Conservation (phyloP, 2,329 filamentous ascomycete species). For the Verticillium dahliae region DNA sequence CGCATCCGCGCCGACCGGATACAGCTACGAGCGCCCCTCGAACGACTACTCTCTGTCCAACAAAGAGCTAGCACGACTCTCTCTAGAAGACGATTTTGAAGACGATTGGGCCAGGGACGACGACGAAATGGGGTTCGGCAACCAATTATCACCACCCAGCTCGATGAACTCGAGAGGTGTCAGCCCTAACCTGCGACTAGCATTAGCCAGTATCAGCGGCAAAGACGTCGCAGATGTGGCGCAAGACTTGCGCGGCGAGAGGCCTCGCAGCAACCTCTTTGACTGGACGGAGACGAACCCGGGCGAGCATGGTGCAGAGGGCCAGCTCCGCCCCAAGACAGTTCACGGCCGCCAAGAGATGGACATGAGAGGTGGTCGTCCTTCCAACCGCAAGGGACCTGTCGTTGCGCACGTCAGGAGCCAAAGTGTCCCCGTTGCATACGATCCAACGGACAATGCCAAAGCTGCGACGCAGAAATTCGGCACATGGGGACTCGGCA, state of each 20-base stretch:
- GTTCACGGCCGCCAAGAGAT: conserved; percentile 70
- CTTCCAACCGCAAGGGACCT: conserved; percentile 60
- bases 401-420: conserved; percentile 67
- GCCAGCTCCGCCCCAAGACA: conserved; percentile 60
- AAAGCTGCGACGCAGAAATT: conserved; percentile 61
- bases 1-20: background rate
- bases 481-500: conserved; percentile 75
- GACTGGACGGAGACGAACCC: conserved; percentile 68
- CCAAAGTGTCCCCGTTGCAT: conserved; percentile 71
- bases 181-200: conserved; percentile 46
- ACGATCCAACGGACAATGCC: conserved; percentile 51
- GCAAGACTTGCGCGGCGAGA: conserved; percentile 29
- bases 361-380: conserved; percentile 63
- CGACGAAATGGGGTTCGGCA: conserved; percentile 45
- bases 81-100: conserved; percentile 56
- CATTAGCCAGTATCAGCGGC: conserved; percentile 46
- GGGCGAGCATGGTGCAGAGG: conserved; percentile 54
- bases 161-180: conserved; percentile 47
- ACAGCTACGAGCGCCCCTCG: conserved; percentile 14
- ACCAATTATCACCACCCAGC: conserved; percentile 51
- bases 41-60: conserved; percentile 25
- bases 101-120: conserved; percentile 56
- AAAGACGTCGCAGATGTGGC: conserved; percentile 29
- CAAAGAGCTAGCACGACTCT: conserved; percentile 42
- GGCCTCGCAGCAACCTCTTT: conserved; percentile 63